Evolutionary conservation across 148 eudicot genomes (phyloP), one percentile per base, ranked within the genome.

Genomic region (Polygonum aviculare): DNA sequence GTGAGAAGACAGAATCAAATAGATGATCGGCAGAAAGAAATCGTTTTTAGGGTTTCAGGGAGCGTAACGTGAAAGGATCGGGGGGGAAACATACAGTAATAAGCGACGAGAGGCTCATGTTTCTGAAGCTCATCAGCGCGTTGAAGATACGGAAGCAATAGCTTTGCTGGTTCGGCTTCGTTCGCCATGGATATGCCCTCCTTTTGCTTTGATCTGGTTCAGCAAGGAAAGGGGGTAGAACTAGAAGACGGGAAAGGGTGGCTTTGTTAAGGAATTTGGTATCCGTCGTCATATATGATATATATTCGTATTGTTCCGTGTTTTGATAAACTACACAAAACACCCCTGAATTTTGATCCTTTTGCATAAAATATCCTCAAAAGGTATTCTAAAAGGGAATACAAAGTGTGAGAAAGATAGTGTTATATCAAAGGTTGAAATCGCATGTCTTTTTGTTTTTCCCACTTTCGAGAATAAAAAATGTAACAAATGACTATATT

Each of bases 91-190:
- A 69, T 86, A 92, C 98, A 95, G 85, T 95, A 95, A 78, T 92
- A 95, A 70, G 98, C 97, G 78, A 95, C 96, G 77, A 95, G 96
- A 71, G 97, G 96, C 38, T 95, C 98, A 85, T 95, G 97, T 77
- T 90, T 89, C 81, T 88, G 97, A 78, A 95, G 85, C 77, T 95
- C 98, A 89, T 95, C 98, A 77, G 98, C 98, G 70, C 98, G 92
- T 82, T 95, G 98, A 5, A 95, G 96, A 83, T 95, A 95, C 0
- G 98, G 98, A 4, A 95, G 84, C 59, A 95, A 83, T 10, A 90
- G 89, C 90, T 95, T 95, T 70, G 94, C 98, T 19, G 98, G 98
- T 76, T 95, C 97, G 81, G 79, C 89, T 1, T 89, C 96, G 82
- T 31, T 75, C 80, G 90, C 84, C 91, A 86, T 90, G 69, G 83